Percentiles rank a stretch among this genome's conserved stretches.
These are phyloP conservation scores for Naganishia onofrii DNA, from an alignment of 768 basidiomycete genomes.

Conservation along the genomic window DNA sequence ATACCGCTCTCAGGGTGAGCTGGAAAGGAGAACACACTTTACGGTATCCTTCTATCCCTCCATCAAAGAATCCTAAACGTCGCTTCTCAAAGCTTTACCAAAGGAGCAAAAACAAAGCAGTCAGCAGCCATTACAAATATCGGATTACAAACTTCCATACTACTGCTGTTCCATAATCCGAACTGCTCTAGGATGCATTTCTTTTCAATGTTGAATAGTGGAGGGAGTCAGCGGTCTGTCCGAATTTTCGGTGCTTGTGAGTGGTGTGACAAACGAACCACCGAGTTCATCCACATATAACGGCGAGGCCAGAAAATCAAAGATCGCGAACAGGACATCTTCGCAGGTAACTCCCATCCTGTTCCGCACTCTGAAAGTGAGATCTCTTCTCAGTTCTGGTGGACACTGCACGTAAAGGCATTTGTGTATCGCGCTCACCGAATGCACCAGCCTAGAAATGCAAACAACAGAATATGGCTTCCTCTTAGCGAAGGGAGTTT, in stretches of 20 bases:
- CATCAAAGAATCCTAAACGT: slow-evolving; percentile 49
- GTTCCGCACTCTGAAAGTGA: slow-evolving; percentile 44
- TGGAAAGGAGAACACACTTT: slow-evolving; percentile 33
- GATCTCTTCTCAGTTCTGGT: not conserved
- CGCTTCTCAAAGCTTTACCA: slow-evolving; percentile 47
- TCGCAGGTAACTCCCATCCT: slow-evolving; percentile 52
- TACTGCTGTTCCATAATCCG: slow-evolving; percentile 52
- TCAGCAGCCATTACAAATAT: not conserved
- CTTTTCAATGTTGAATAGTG: not conserved
- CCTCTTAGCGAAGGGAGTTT: too few relatives aligned
- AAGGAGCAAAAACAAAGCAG: not conserved
- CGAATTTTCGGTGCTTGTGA: too few relatives aligned
- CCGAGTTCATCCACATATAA: slow-evolving; percentile 52
- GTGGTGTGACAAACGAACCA: slow-evolving; percentile 4
- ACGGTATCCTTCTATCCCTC: slow-evolving; percentile 50
- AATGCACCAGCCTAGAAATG: slow-evolving; percentile 45
- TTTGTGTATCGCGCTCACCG: slow-evolving; percentile 6
- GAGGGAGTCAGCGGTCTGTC: too few relatives aligned
- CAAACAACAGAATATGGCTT: too few relatives aligned
- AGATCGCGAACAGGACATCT: slow-evolving; percentile 51
- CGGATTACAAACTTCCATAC: slow-evolving; percentile 32
- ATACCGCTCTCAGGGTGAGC: too few relatives aligned
- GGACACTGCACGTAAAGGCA: not conserved
- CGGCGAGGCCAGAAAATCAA: slow-evolving; percentile 52
- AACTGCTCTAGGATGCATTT: slow-evolving; percentile 34